phyloP scores from a whole-genome alignment of 176 grass and related monocot species.

The Aegilops bicornis region DNA sequence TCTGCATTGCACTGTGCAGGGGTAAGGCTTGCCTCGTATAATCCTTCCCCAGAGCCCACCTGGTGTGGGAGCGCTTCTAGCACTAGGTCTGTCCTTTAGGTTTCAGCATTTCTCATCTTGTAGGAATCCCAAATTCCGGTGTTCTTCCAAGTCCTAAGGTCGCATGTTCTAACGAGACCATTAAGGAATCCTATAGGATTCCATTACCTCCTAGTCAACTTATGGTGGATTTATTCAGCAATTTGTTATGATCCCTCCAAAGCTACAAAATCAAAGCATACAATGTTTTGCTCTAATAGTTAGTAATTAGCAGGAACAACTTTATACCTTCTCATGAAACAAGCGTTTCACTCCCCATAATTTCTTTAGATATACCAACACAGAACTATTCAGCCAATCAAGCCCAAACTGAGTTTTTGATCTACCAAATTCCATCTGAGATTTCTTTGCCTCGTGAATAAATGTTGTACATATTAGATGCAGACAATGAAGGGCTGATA shows the following conservation, averaged over 20 bases:
- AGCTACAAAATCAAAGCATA: conserved; percentile 7
- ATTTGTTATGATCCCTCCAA: background rate
- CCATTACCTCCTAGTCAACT: background rate
- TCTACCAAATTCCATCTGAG: conserved; percentile 31
- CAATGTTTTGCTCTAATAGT: conserved; percentile 8
- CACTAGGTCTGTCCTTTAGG: background rate
- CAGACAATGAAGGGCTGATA: conserved; percentile 57
- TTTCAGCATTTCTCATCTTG: background rate
- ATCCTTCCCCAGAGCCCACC: too few relatives aligned
- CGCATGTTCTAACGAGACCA: background rate
- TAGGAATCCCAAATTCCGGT: background rate
- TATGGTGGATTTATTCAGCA: conserved; percentile 5
- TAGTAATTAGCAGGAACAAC: conserved; percentile 6
- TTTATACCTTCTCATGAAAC: conserved; percentile 46
- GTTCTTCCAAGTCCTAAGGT: background rate
- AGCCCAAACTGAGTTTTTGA: conserved; percentile 12
- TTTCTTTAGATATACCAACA: conserved; percentile 56
- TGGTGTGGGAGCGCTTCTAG: too few relatives aligned
- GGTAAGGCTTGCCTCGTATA: too few relatives aligned
- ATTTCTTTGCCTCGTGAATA: conserved; percentile 62
- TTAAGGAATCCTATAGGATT: background rate
- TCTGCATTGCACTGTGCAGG: too few relatives aligned
- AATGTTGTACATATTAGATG: conserved; percentile 60
- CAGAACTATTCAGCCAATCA: conserved; percentile 46
- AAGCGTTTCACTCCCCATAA: conserved; percentile 55